Evolutionary conservation across 169 alveolate species (phyloP), one percentile per base, ranked within the genome.

Genomic region (Eimeria mitis): DNA sequence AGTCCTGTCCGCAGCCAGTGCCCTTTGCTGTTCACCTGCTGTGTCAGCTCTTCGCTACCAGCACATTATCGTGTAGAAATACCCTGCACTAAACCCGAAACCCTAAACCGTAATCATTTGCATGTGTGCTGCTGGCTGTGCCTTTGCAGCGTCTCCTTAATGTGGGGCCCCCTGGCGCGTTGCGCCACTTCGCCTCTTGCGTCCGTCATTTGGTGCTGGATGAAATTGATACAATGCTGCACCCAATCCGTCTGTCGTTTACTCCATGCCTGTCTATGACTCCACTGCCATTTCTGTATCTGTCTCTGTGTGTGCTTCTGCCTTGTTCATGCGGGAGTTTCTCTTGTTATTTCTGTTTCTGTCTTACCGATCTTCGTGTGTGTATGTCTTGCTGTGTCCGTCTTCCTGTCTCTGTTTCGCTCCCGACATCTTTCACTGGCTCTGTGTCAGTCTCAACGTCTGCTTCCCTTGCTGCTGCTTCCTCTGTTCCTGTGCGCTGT

Each of bases 181-280:
- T 54, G 56, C 71, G 52, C 37, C 90, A 34, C 40, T 49, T 83
- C 34, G 90, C 90, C 31, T 63, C 76, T 28, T n/a, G 75, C 42
- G 90, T 83, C 59, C 76, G 90, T 54, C 90, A 83, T 16, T 49
- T 83, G 47, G 90, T 56, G 71, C 75, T 83, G 44, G 90, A 83
- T 28, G 90, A 83, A 56, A 56, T 56, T 40, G 90, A 83, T 76
- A 28, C 37, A 49, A 54, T 83, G 90, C 90, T 83, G 49, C 90
- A 83, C 76, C 90, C 90, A 34, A 54, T 83, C 49, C 90, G 90
- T 83, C 25, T 25, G 90, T 49, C 52, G 11, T 56, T 56, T 73
- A 65, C 40, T 40, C 75, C 8, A 40, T 65, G 0, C 75, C 75
- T 65, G 16, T 65, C 75, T 65, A 65, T 65, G 16, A 4, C 14